A percentile compares a stretch with the other conserved stretches of the same genome.
Evolutionary conservation across 805 yeast genomes (phyloP).

Genomic region (Kodamaea fukazawae): DNA sequence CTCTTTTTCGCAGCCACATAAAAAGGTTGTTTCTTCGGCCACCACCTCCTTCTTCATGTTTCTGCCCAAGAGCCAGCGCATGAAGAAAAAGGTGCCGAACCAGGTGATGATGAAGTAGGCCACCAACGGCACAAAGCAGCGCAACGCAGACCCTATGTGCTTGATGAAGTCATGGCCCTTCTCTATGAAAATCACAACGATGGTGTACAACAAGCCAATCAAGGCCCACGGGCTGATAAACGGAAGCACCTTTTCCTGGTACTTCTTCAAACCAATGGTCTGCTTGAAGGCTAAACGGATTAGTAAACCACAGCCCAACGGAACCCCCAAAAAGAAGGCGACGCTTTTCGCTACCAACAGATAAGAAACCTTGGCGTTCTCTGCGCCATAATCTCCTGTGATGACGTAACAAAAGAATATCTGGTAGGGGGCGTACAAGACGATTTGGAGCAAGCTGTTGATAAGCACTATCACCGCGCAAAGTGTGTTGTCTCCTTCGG

Average conservation of each 20-base stretch:
- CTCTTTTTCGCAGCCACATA: constrained; percentile 19
- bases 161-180: constrained; percentile 48
- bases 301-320: constrained; percentile 44
- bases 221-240: constrained; percentile 49
- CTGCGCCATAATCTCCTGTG: constrained; percentile 24
- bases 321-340: constrained; percentile 53
- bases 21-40: constrained; percentile 14
- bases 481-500: constrained; percentile 48
- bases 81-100: constrained; percentile 40
- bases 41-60: constrained; percentile 1
- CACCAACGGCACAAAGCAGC: constrained; percentile 49
- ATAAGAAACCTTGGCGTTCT: constrained; percentile 24
- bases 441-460: constrained; percentile 50
- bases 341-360: constrained; percentile 47
- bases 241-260: constrained; percentile 35
- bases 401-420: constrained; percentile 47
- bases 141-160: constrained; percentile 48
- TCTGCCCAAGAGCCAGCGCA: constrained; percentile 24
- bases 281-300: constrained; percentile 31
- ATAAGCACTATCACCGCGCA: constrained; percentile 53
- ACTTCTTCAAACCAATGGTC: constrained; percentile 29
- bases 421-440: constrained; percentile 52
- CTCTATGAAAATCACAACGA: constrained; percentile 49
- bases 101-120: constrained; percentile 48
- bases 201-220: constrained; percentile 51